These are phyloP conservation scores for Cadophora malorum DNA, from an alignment of 2,329 filamentous ascomycete genomes.

Conservation along the genomic window DNA sequence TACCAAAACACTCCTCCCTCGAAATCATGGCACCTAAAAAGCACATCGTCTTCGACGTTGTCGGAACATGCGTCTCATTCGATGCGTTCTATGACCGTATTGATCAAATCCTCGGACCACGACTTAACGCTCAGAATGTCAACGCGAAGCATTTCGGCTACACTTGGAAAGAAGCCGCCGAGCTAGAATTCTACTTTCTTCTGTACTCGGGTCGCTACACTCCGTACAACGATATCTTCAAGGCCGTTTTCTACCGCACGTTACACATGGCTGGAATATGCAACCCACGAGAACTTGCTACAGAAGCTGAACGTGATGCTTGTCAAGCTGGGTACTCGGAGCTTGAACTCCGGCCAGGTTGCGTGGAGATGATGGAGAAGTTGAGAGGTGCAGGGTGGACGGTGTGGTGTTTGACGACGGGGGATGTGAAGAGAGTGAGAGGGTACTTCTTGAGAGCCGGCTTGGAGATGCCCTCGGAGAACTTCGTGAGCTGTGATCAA, in stretches of 20 bases:
- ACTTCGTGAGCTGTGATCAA: constrained; percentile 58
- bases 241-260: constrained; percentile 55
- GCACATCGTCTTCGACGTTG: constrained; percentile 58
- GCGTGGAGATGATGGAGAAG: constrained; percentile 50
- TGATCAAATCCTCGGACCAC: constrained; percentile 50
- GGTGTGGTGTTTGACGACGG: constrained; percentile 61
- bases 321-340: constrained; percentile 49
- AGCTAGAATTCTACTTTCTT: constrained; percentile 58
- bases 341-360: constrained; percentile 49
- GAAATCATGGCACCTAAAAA: constrained; percentile 42
- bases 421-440: constrained; percentile 55
- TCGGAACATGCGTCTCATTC: constrained; percentile 58
- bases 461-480: constrained; percentile 56
- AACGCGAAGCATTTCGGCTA: constrained; percentile 53
- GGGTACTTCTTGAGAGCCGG: constrained; percentile 59
- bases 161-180: constrained; percentile 54
- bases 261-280: constrained; percentile 52
- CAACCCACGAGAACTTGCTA: constrained; percentile 51
- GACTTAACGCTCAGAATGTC: constrained; percentile 49
- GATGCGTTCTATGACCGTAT: constrained; percentile 51
- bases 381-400: constrained; percentile 55
- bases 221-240: constrained; percentile 52
- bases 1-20: not conserved
- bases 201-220: constrained; percentile 52
- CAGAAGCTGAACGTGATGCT: constrained; percentile 50